Evolutionary conservation across 805 yeast species (phyloP).

Genomic region (Saccharomycopsis oosterbeekiorum): DNA sequence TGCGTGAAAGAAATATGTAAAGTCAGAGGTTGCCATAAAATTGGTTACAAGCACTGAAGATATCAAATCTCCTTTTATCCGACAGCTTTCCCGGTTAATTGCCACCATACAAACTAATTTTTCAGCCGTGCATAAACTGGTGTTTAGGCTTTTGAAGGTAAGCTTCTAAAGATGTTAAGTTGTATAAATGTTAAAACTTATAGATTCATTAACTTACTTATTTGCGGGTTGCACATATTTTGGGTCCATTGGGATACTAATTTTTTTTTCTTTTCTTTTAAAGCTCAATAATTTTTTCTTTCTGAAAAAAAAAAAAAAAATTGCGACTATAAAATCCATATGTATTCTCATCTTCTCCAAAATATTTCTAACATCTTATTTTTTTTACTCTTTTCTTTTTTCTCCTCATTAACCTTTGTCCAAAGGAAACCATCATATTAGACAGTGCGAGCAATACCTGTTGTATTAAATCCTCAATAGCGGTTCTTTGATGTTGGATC

Average conservation of each 20-base stretch:
- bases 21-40: no score
- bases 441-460: constrained; percentile 11
- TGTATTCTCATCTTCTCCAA: neutral
- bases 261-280: neutral
- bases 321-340: neutral
- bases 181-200: no score
- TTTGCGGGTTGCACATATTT: no score
- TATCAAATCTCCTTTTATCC: neutral
- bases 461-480: neutral
- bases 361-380: neutral
- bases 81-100: neutral
- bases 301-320: no score
- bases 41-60: neutral
- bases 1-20: no score
- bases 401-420: constrained; percentile 6
- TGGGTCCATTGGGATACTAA: neutral
- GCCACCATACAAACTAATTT: neutral
- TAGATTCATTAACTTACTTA: no score
- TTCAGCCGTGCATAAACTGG: neutral
- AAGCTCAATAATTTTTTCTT: no score
- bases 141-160: no score
- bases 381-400: neutral
- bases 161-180: no score
- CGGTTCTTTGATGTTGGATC: neutral
- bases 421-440: constrained; percentile 9